These are phyloP conservation scores for Globisporangium cystogenes DNA, from an alignment of 352 stramenopile genomes.

Conservation along the genomic window DNA sequence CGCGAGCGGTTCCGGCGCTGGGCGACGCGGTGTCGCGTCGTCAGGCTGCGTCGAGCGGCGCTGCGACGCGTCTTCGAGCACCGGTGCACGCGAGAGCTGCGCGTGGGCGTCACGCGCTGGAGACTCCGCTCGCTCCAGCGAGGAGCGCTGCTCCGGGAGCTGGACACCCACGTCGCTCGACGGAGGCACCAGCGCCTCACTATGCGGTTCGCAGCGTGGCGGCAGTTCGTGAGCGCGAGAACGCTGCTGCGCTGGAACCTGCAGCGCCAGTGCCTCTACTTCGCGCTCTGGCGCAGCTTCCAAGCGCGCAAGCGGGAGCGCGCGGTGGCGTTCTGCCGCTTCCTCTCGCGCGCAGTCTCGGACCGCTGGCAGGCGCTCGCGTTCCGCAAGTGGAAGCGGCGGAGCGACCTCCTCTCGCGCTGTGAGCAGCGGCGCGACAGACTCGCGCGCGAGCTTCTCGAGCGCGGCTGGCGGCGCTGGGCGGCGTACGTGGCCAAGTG, in stretches of 20 bases:
- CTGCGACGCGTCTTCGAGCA: background rate
- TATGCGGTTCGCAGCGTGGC: background rate
- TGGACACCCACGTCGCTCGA: background rate
- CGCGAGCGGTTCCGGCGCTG: background rate
- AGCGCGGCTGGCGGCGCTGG: conserved; percentile 1
- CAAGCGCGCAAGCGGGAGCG: conserved; percentile 1
- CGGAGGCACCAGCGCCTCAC: background rate
- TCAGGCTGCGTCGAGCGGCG: background rate
- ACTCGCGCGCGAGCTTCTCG: background rate
- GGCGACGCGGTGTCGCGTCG: background rate
- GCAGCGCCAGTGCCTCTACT: conserved; percentile 11
- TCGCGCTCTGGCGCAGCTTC: conserved; percentile 9
- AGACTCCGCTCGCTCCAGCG: background rate
- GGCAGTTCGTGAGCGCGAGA: background rate
- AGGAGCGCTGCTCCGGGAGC: background rate
- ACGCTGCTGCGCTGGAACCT: conserved; percentile 5
- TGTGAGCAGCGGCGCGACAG: background rate
- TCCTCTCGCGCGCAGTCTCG: conserved; percentile 8
- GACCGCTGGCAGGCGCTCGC: conserved; percentile 9
- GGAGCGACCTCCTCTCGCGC: background rate
- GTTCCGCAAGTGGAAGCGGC: conserved; percentile 19
- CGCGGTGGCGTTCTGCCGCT: conserved; percentile 7
- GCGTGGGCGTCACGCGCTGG: conserved; percentile 2
- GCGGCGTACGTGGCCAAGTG: background rate
- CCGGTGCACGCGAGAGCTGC: background rate